Evolutionary conservation across 495 filamentous ascomycete species (phyloP), one percentile per base, ranked within the genome.

Genomic region (Aspergillus nidulans): DNA sequence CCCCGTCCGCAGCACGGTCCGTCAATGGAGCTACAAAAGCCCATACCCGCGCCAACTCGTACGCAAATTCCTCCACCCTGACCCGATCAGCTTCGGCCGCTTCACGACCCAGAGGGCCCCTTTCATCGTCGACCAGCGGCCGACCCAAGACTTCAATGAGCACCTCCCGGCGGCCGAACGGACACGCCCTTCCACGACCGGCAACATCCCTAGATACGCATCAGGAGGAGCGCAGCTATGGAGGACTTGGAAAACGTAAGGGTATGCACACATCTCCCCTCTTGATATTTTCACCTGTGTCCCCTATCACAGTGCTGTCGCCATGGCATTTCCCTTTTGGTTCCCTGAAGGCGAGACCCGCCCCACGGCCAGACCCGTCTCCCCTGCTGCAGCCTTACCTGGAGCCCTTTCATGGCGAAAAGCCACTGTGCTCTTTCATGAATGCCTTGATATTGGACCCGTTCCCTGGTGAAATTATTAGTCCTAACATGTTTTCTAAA

Each of bases 151-250:
- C 81, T 49, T 75, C 81, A 13, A 66, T 76, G 42, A 58, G 66
- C 52, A 55, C 65, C 54, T 61, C 74, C 39, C 70, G 70, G 50
- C 73, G 69, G 45, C 71, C 68, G 53, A 67, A 70, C 49, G 72
- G 73, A 63, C 63, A 73, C 53, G 62, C 78, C 58, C 70, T 68
- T 16, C 58, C 74, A 19, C 78, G 87, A 53, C 81, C 87, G 8
- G 78, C 80, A 1, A 87, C 82, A 12, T 77, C 84, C 15, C 76
- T 85, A 66, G 83, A 82, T 49, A 77, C 75, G 57, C 78, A 83
- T 55, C 61, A 74, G 63, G 76, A 74, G 65, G 75, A 73, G 67
- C 55, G 70, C 38, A 56, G 71, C 59, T 62, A 56, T 34, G 71
- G 71, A 57, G 66, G 74, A 4, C 60, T 77, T 36, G 77, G 78